Evolutionary conservation across 768 basidiomycete species (phyloP).

Genomic region (Paxillus involutus): DNA sequence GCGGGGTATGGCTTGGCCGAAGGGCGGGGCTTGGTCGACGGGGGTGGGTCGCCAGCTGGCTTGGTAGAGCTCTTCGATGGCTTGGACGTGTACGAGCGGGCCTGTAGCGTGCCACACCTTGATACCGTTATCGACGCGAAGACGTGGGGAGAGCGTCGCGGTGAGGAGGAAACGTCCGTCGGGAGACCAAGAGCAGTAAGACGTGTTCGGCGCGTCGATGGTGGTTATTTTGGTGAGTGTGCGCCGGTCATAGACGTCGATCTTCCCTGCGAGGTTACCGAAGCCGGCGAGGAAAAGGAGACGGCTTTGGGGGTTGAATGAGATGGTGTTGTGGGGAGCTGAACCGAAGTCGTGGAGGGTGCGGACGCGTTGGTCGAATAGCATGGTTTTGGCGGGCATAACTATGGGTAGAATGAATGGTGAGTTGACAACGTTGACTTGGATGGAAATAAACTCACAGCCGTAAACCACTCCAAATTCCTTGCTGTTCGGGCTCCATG

Average conservation of each 20-base stretch:
- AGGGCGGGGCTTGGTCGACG: slow-evolving; percentile 62
- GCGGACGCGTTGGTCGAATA: slow-evolving; percentile 90
- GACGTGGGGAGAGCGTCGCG: slow-evolving; percentile 90
- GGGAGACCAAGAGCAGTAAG: slow-evolving; percentile 93
- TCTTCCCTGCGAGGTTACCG: slow-evolving; percentile 93
- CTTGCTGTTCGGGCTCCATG: slow-evolving; percentile 95
- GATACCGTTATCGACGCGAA: slow-evolving; percentile 96
- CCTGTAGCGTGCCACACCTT: slow-evolving; percentile 96
- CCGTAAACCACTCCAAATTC: slow-evolving; percentile 97
- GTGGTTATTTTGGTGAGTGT: slow-evolving; percentile 73
- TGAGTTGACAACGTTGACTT: background rate
- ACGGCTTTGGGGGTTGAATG: slow-evolving; percentile 93
- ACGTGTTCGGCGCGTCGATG: slow-evolving; percentile 92
- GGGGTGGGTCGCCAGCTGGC: slow-evolving; percentile 77
- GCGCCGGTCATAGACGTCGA: slow-evolving; percentile 89
- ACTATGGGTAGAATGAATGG: slow-evolving; percentile 40
- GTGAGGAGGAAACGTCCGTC: slow-evolving; percentile 92
- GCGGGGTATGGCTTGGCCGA: slow-evolving; percentile 63
- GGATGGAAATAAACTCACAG: slow-evolving; percentile 56
- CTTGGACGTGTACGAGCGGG: slow-evolving; percentile 80
- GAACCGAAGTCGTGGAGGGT: slow-evolving; percentile 89
- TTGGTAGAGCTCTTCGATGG: slow-evolving; percentile 88
- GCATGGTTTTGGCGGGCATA: slow-evolving; percentile 92
- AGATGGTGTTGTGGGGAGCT: slow-evolving; percentile 87
- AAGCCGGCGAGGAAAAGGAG: slow-evolving; percentile 91